phyloP scores from a whole-genome alignment of 1,284 basidiomycete species.

The Salmacisia buchloeana region DNA sequence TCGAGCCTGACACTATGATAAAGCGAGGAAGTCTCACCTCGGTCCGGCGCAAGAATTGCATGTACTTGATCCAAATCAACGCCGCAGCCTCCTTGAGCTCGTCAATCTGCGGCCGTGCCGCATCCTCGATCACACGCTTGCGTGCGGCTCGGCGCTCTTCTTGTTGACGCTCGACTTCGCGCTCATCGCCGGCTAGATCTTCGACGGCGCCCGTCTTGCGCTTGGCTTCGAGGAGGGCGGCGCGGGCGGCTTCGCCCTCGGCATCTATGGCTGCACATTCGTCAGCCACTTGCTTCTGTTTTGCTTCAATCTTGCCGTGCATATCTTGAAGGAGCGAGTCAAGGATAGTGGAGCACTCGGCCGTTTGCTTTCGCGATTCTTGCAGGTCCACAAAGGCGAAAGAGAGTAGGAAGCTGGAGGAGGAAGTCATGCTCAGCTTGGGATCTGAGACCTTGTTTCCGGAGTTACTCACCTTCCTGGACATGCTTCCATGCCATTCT shows the following conservation, averaged over 20 bases:
- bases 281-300: constrained; percentile 59
- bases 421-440: background rate
- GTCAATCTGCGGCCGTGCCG: constrained; percentile 54
- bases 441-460: background rate
- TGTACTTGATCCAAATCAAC: constrained; percentile 72
- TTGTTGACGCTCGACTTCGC: constrained; percentile 51
- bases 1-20: too few species aligned
- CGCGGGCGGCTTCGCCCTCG: constrained; percentile 26
- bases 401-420: constrained; percentile 70
- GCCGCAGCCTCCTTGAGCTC: constrained; percentile 54
- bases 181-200: constrained; percentile 5
- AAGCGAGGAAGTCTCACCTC: constrained; percentile 56
- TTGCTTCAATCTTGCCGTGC: constrained; percentile 65
- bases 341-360: constrained; percentile 50
- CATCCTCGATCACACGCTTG: constrained; percentile 44
- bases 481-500: constrained; percentile 81
- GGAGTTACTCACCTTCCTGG: constrained; percentile 61
- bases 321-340: constrained; percentile 68
- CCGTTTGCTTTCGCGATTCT: constrained; percentile 58
- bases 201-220: constrained; percentile 16
- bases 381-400: constrained; percentile 82
- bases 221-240: constrained; percentile 23
- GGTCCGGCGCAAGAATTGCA: constrained; percentile 80
- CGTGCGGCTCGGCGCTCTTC: constrained; percentile 51
- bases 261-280: constrained; percentile 53